Conservation (phyloP, 2,329 filamentous ascomycete genomes). For the Hypoxylon sp. region DNA sequence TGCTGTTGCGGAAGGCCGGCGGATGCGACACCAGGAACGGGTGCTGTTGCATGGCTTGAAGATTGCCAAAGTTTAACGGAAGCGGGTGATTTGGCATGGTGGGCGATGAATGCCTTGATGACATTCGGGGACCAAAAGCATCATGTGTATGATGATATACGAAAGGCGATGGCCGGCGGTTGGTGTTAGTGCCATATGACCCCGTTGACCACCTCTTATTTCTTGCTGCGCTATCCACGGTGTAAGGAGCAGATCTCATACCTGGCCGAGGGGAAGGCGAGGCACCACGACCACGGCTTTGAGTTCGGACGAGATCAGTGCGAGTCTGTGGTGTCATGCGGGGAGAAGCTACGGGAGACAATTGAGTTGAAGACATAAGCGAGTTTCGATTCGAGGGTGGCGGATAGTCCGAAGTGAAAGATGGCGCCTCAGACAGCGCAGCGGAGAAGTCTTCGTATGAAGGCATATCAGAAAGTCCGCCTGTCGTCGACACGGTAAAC, state of each 20-base stretch:
- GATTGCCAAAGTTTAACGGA: slow-evolving; percentile 69
- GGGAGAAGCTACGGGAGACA: slow-evolving; percentile 81
- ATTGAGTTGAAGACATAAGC: slow-evolving; percentile 78
- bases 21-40: slow-evolving; percentile 69
- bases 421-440: slow-evolving; percentile 75
- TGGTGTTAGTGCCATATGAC: slow-evolving; percentile 71
- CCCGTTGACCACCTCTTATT: slow-evolving; percentile 85
- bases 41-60: slow-evolving; percentile 69
- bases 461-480: slow-evolving; percentile 76
- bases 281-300: slow-evolving; percentile 75
- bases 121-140: slow-evolving; percentile 71
- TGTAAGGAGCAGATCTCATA: slow-evolving; percentile 79
- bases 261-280: slow-evolving; percentile 80
- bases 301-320: slow-evolving; percentile 73
- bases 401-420: slow-evolving; percentile 77
- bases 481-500: slow-evolving; percentile 78
- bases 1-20: slow-evolving; percentile 69
- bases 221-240: slow-evolving; percentile 73
- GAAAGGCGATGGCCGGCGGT: slow-evolving; percentile 71
- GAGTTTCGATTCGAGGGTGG: slow-evolving; percentile 77
- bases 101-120: slow-evolving; percentile 67
- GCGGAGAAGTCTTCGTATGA: slow-evolving; percentile 80
- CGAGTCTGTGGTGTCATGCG: slow-evolving; percentile 73
- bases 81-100: slow-evolving; percentile 63
- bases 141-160: slow-evolving; percentile 75